Percentiles rank a stretch among this genome's conserved stretches.
phyloP scores from a whole-genome alignment of 208 protist genomes.

The Naegleria gruberi region DNA sequence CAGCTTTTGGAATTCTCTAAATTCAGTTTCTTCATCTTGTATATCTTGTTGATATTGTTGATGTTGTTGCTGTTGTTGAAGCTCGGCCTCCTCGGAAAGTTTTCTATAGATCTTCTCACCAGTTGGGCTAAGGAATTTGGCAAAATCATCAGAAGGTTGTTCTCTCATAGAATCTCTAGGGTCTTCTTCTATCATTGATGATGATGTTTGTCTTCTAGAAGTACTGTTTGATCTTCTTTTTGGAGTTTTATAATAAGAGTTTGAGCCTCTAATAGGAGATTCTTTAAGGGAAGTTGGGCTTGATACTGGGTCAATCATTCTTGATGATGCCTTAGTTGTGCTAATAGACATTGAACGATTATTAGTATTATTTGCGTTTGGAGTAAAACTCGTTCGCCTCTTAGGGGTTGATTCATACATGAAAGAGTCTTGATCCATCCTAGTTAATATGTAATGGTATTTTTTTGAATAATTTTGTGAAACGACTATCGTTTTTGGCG shows the following conservation, averaged over 20 bases:
- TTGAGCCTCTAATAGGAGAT: background rate
- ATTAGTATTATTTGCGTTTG: background rate
- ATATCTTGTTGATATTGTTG: background rate
- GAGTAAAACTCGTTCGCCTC: background rate
- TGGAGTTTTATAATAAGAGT: background rate
- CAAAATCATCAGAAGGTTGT: background rate
- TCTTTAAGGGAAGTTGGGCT: background rate
- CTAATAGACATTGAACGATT: background rate
- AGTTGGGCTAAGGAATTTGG: background rate
- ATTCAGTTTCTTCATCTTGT: background rate
- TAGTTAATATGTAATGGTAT: background rate
- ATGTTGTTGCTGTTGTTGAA: background rate
- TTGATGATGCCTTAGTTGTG: background rate
- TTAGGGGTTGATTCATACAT: background rate
- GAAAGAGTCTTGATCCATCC: background rate
- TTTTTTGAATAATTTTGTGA: background rate
- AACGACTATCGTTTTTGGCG: background rate
- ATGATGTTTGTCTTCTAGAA: background rate
- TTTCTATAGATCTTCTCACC: background rate
- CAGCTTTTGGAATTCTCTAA: constrained; percentile 16
- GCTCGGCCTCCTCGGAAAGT: background rate
- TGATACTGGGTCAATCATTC: background rate
- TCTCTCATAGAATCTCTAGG: background rate
- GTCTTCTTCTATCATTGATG: background rate
- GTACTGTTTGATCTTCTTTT: background rate